Evolutionary conservation across 108 stramenopile species (phyloP).

Genomic region (Cyclotella atomus): DNA sequence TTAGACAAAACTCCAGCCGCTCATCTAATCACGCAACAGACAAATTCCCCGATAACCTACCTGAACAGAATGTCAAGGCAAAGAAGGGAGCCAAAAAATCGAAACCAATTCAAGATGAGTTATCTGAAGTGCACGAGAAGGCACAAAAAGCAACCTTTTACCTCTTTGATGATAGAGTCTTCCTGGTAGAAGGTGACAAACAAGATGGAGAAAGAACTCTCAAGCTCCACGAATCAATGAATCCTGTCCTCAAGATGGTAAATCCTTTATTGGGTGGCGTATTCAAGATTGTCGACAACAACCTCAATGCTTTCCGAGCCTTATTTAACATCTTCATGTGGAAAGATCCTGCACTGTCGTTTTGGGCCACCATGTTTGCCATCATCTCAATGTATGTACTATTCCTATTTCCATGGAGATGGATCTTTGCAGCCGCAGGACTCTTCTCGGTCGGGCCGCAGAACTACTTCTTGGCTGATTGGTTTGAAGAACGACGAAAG

Average conservation of each 20-base stretch:
- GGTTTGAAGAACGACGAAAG: background rate
- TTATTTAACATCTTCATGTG: constrained; percentile 23
- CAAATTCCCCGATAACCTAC: background rate
- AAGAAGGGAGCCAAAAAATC: constrained; percentile 1
- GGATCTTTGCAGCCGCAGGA: constrained; percentile 9
- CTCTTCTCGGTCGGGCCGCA: constrained; percentile 14
- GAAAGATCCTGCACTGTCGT: constrained; percentile 27
- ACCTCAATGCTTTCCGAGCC: constrained; percentile 13
- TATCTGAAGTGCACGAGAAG: constrained; percentile 12
- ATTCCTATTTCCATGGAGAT: constrained; percentile 22
- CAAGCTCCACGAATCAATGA: constrained; percentile 1
- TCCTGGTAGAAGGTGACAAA: constrained; percentile 12
- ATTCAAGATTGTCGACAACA: constrained; percentile 7
- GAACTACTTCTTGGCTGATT: constrained; percentile 21
- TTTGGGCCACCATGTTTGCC: constrained; percentile 13
- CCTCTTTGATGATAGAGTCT: constrained; percentile 23
- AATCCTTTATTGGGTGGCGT: constrained; percentile 10
- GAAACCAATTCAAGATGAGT: constrained; percentile 7
- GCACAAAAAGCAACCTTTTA: constrained; percentile 8
- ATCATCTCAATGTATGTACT: constrained; percentile 3
- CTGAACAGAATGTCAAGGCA: constrained; percentile 9
- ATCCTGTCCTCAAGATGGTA: constrained; percentile 8
- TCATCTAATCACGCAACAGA: background rate
- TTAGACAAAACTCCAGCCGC: too few species aligned
- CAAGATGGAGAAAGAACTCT: constrained; percentile 8